Percentiles rank a stretch among this genome's conserved stretches.
These are phyloP conservation scores for Marsdenia floribunda DNA, from an alignment of 257 asterid genomes.

Conservation along the genomic window DNA sequence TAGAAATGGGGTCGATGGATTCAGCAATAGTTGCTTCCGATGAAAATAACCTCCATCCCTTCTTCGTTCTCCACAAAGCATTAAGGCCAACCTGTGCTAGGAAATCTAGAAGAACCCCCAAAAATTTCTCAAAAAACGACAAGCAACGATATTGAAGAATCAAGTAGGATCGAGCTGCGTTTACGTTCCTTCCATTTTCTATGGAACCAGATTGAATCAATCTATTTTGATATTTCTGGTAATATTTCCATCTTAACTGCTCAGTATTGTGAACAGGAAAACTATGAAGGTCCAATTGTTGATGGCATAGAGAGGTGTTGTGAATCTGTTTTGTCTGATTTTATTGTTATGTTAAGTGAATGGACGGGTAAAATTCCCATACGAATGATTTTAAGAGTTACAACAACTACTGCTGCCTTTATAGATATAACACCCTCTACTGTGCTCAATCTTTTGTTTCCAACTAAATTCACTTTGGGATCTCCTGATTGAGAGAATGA, in stretches of 20 bases:
- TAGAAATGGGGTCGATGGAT: conserved; percentile 6
- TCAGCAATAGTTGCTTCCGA: background rate
- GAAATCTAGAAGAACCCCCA: conserved; percentile 43
- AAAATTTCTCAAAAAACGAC: conserved; percentile 18
- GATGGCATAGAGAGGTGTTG: conserved; percentile 80
- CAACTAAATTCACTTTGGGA: conserved; percentile 58
- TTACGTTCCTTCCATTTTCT: conserved; percentile 48
- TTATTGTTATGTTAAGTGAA: conserved; percentile 83
- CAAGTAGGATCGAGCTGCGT: conserved; percentile 17
- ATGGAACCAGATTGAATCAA: conserved; percentile 63
- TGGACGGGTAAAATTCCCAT: conserved; percentile 79
- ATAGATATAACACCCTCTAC: conserved; percentile 50
- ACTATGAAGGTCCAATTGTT: conserved; percentile 59
- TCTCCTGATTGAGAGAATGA: conserved; percentile 81
- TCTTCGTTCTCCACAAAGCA: conserved; percentile 74
- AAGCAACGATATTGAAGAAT: conserved; percentile 19
- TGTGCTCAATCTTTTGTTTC: conserved; percentile 46
- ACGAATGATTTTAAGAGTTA: conserved; percentile 72
- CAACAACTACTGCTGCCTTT: conserved; percentile 69
- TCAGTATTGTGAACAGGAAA: conserved; percentile 67
- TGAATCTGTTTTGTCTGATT: conserved; percentile 73
- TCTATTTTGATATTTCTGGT: conserved; percentile 73
- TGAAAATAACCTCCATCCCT: conserved; percentile 46
- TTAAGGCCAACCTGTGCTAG: conserved; percentile 36
- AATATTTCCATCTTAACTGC: conserved; percentile 78